These are phyloP conservation scores for Yamagishiella unicocca DNA, from an alignment of 139 green algal genomes.

Conservation along the genomic window DNA sequence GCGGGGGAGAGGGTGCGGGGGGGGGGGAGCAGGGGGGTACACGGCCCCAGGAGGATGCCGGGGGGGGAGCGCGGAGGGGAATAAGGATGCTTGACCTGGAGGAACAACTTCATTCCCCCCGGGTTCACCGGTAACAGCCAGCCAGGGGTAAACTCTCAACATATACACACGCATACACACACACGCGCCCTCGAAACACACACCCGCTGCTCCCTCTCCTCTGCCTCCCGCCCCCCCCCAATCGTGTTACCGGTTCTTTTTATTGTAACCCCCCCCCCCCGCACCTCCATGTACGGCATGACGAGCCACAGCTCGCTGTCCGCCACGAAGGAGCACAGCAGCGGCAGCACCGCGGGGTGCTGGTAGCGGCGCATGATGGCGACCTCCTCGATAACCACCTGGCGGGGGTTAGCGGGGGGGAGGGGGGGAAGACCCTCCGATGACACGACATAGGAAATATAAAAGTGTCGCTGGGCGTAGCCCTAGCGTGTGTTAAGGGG, in stretches of 20 bases:
- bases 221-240: too few relatives aligned
- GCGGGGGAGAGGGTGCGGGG: not conserved
- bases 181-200: not conserved
- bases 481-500: too few relatives aligned
- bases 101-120: not conserved
- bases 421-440: too few relatives aligned
- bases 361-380: slow-evolving; percentile 86
- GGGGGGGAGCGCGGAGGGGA: not conserved
- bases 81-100: not conserved
- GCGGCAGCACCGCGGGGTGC: slow-evolving; percentile 91
- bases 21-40: not conserved
- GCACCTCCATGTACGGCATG: slow-evolving; percentile 82
- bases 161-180: not conserved
- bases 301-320: slow-evolving; percentile 94
- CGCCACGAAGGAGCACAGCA: slow-evolving; percentile 92
- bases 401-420: too few relatives aligned
- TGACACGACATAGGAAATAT: too few relatives aligned
- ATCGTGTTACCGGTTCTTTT: too few relatives aligned
- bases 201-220: too few relatives aligned
- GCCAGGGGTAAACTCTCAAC: too few relatives aligned
- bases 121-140: too few relatives aligned
- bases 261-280: not conserved
- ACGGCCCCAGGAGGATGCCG: not conserved
- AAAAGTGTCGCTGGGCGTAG: too few relatives aligned
- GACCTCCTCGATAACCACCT: slow-evolving; percentile 43